Evolutionary conservation across 495 filamentous ascomycete genomes (phyloP).

Genomic region (Talaromyces liani): DNA sequence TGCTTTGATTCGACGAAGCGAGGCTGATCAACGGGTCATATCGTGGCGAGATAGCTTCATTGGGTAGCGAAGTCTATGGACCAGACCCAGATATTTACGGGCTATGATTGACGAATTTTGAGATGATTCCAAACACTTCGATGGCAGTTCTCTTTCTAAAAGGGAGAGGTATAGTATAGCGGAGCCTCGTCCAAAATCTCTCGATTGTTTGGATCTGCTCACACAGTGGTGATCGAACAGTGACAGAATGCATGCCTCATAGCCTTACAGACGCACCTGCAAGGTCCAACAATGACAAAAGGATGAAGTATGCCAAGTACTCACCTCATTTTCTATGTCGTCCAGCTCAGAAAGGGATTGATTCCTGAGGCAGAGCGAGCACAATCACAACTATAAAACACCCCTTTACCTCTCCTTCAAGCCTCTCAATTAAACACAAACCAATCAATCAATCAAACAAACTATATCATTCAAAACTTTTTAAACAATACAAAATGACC

Average conservation of each 20-base stretch:
- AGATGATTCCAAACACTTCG: no score
- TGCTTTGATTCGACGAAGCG: neutral
- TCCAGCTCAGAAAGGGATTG: no score
- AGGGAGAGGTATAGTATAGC: no score
- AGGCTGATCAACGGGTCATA: neutral
- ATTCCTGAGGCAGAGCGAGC: neutral
- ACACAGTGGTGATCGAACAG: neutral
- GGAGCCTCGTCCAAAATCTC: no score
- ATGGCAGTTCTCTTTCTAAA: no score
- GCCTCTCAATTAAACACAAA: neutral
- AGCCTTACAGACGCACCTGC: neutral
- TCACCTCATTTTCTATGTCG: no score
- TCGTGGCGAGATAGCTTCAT: neutral
- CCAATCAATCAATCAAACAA: neutral
- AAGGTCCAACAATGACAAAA: neutral
- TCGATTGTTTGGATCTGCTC: neutral
- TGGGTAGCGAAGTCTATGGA: neutral
- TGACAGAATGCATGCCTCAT: neutral
- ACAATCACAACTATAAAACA: neutral
- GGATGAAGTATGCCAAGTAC: neutral
- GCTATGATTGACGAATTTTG: neutral
- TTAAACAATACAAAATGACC: constrained; percentile 10
- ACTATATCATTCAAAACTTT: neutral
- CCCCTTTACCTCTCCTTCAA: neutral
- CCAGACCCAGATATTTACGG: neutral